These are phyloP conservation scores for Ganoderma meredithae DNA, from an alignment of 1,284 basidiomycete species.

Conservation along the genomic window DNA sequence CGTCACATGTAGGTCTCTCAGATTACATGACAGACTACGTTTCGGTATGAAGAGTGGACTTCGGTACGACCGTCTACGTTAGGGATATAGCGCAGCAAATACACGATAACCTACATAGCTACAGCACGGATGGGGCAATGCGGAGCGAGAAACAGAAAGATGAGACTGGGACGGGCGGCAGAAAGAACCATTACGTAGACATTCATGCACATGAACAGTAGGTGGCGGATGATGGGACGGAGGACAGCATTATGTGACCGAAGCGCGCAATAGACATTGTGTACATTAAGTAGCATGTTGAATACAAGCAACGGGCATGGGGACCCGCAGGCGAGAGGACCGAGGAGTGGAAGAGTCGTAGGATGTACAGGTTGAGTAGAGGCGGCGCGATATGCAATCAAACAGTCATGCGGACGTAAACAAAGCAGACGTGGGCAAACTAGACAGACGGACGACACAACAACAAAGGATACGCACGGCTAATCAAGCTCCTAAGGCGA, in stretches of 20 bases:
- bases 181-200: background rate
- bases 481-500: background rate
- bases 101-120: constrained; percentile 1
- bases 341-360: background rate
- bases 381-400: background rate
- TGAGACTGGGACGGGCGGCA: background rate
- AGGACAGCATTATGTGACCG: background rate
- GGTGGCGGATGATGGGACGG: background rate
- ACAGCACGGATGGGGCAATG: background rate
- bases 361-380: background rate
- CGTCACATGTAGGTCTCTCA: too few relatives aligned
- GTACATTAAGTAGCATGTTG: background rate
- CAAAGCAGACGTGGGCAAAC: background rate
- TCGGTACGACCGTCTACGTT: background rate
- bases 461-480: background rate
- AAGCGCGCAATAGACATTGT: background rate
- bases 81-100: background rate
- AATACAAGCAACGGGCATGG: background rate
- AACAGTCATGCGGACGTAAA: background rate
- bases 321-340: background rate
- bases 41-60: background rate
- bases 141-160: background rate
- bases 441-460: background rate
- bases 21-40: background rate
- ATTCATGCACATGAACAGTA: background rate